Evolutionary conservation across 2,329 filamentous ascomycete species (phyloP).

Genomic region (Diplodia sapinea): DNA sequence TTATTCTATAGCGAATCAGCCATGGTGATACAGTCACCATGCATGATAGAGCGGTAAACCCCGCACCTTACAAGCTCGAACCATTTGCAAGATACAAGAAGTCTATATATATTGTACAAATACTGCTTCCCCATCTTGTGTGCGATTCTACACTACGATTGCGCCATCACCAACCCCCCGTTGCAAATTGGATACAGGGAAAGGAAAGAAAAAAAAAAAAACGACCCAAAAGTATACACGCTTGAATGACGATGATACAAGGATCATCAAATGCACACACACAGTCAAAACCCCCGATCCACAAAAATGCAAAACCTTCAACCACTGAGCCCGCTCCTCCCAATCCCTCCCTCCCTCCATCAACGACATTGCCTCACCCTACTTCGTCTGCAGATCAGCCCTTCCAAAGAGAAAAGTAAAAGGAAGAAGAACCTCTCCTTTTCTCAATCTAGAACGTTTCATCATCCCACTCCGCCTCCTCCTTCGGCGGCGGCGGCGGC

Average conservation of each 20-base stretch:
- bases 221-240: neutral
- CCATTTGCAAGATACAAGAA: neutral
- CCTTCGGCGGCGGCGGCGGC: neutral
- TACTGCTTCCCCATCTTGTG: neutral
- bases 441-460: conserved; percentile 11
- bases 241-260: neutral
- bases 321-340: neutral
- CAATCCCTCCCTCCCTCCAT: neutral
- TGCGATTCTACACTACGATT: too few relatives aligned
- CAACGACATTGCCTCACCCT: neutral
- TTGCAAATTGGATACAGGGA: neutral
- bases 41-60: neutral
- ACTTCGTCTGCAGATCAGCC: neutral
- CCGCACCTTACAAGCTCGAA: neutral
- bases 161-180: neutral
- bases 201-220: neutral
- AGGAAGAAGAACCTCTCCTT: neutral
- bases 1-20: neutral
- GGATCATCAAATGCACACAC: neutral
- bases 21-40: neutral
- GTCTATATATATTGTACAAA: neutral
- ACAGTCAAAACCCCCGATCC: neutral
- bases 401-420: neutral
- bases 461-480: conserved; percentile 34
- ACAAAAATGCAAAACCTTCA: neutral